A percentile compares a stretch with the other conserved stretches of the same genome.
Evolutionary conservation across 2,329 filamentous ascomycete genomes (phyloP).

Genomic region (Beauveria caledonica): DNA sequence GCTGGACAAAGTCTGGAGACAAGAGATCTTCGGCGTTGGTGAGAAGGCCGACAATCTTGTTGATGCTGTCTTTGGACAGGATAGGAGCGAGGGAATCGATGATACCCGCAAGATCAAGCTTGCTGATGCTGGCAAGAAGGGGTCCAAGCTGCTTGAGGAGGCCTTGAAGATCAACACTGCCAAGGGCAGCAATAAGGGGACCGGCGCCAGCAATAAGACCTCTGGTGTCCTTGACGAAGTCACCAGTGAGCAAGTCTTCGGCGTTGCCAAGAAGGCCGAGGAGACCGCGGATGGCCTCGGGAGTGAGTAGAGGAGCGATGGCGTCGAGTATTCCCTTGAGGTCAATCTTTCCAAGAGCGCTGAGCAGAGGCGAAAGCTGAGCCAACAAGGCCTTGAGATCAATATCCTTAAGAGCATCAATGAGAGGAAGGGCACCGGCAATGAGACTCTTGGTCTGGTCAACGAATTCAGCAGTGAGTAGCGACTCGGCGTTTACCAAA

Average conservation of each 20-base stretch:
- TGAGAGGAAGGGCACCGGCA: slow-evolving; percentile 17
- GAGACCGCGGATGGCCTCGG: slow-evolving; percentile 26
- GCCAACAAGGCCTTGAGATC: slow-evolving; percentile 21
- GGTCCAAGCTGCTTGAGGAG: slow-evolving; percentile 28
- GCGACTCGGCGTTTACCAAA: slow-evolving; percentile 21
- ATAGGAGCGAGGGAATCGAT: slow-evolving; percentile 28
- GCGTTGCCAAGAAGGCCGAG: slow-evolving; percentile 29
- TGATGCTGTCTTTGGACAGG: slow-evolving; percentile 30
- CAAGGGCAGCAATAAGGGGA: slow-evolving; percentile 28
- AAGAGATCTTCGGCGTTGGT: slow-evolving; percentile 4
- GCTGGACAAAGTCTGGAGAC: slow-evolving; percentile 5
- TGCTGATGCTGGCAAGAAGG: slow-evolving; percentile 26
- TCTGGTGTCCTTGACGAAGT: slow-evolving; percentile 34
- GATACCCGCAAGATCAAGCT: slow-evolving; percentile 27
- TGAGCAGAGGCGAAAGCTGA: slow-evolving; percentile 23
- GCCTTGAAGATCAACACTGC: slow-evolving; percentile 29
- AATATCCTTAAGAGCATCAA: slow-evolving; percentile 12
- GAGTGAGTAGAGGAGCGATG: slow-evolving; percentile 27
- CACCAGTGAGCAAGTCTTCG: slow-evolving; percentile 27
- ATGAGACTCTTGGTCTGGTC: slow-evolving; percentile 22
- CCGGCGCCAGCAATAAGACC: slow-evolving; percentile 29
- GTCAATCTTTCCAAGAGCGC: slow-evolving; percentile 26
- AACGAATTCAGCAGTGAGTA: slow-evolving; percentile 22
- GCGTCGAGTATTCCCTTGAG: slow-evolving; percentile 26
- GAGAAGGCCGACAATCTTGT: slow-evolving; percentile 22